phyloP scores from a whole-genome alignment of 192 early-diverging fungal genomes.

The Backusella circina region DNA sequence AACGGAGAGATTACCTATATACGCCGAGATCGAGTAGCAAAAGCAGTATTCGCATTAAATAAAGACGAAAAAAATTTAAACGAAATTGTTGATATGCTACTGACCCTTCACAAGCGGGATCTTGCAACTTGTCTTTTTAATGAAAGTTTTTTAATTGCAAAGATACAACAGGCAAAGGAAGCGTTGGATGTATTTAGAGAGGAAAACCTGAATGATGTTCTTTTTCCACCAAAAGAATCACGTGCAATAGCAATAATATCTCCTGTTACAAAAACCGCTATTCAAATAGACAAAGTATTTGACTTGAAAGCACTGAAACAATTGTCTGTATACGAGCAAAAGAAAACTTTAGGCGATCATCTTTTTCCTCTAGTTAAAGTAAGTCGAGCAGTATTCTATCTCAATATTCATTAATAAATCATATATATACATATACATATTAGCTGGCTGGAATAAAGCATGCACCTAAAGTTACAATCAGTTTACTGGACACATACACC shows the following conservation, averaged over 20 bases:
- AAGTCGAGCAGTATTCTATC: neutral
- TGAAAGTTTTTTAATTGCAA: constrained; percentile 22
- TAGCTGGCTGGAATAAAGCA: constrained; percentile 27
- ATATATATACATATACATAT: no score
- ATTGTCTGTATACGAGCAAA: constrained; percentile 26
- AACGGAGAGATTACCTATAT: neutral
- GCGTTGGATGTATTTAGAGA: constrained; percentile 30
- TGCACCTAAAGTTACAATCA: constrained; percentile 38
- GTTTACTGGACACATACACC: constrained; percentile 32
- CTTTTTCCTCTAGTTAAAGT: constrained; percentile 42
- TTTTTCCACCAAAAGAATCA: neutral
- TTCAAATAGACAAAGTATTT: neutral
- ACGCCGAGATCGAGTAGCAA: constrained; percentile 21
- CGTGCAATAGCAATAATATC: neutral
- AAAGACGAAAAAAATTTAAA: constrained; percentile 5
- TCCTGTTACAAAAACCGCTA: neutral
- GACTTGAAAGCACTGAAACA: constrained; percentile 17
- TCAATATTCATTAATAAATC: neutral
- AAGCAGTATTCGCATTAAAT: constrained; percentile 19
- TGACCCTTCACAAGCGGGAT: constrained; percentile 37
- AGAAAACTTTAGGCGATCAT: constrained; percentile 36
- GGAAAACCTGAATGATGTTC: neutral
- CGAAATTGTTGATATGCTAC: constrained; percentile 37
- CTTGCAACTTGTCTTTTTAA: constrained; percentile 36
- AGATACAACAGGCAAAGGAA: constrained; percentile 26